phyloP scores from a whole-genome alignment of 345 rosid genomes.

The Carallia pectinifolia region DNA sequence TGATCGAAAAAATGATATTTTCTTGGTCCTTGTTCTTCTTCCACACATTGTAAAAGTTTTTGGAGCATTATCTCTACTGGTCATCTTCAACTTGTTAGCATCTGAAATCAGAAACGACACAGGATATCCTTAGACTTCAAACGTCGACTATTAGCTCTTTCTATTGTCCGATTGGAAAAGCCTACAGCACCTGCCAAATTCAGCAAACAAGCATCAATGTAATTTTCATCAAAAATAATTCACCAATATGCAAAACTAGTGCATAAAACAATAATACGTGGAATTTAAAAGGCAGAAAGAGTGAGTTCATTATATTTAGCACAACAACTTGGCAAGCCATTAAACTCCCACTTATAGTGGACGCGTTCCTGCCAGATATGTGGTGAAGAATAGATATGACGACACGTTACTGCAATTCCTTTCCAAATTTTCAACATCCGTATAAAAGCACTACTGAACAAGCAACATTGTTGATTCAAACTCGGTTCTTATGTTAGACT shows the following conservation, averaged over 20 bases:
- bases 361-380: neutral
- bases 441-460: neutral
- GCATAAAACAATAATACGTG: neutral
- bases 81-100: neutral
- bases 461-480: too few species aligned
- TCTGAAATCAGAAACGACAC: neutral
- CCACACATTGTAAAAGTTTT: neutral
- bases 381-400: neutral
- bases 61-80: neutral
- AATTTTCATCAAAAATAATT: neutral
- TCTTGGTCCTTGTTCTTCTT: neutral
- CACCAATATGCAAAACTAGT: neutral
- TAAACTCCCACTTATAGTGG: neutral
- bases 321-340: neutral
- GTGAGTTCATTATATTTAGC: neutral
- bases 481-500: too few species aligned
- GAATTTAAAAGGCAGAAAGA: constrained; percentile 1
- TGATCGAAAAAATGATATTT: neutral
- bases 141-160: neutral
- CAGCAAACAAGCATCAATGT: neutral
- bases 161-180: neutral
- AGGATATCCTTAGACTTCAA: neutral
- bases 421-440: neutral
- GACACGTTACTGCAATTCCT: neutral
- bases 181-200: neutral